phyloP scores from a whole-genome alignment of 2,329 filamentous ascomycete genomes.

The Coniochaeta sp. region DNA sequence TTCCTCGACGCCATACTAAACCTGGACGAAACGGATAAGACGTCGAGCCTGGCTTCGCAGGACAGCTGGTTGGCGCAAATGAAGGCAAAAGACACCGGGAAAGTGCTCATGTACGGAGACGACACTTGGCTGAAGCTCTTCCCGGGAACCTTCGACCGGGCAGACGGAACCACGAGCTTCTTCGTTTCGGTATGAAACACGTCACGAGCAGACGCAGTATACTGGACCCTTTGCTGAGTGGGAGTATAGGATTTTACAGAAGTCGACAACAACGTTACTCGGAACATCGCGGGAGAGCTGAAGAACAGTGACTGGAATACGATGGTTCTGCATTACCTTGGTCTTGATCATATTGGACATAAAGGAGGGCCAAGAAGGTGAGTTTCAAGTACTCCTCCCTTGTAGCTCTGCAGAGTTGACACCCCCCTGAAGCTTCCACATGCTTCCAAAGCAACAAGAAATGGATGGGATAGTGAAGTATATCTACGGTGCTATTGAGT shows the following conservation, averaged over 20 bases:
- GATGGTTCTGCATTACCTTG: constrained; percentile 92
- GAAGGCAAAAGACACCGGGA: constrained; percentile 62
- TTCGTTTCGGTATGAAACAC: constrained; percentile 74
- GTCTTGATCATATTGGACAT: constrained; percentile 94
- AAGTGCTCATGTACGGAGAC: constrained; percentile 90
- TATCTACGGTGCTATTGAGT: constrained; percentile 70
- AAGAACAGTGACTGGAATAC: constrained; percentile 77
- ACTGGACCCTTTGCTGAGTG: constrained; percentile 8
- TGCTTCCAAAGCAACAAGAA: constrained; percentile 86
- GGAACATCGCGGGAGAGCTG: constrained; percentile 75
- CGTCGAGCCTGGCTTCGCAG: constrained; percentile 77
- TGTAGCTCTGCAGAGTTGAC: background rate
- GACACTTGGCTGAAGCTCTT: constrained; percentile 99
- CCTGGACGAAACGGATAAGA: constrained; percentile 88
- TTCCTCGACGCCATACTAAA: constrained; percentile 97
- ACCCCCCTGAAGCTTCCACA: constrained; percentile 60
- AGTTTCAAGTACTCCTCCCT: background rate
- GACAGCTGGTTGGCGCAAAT: constrained; percentile 97
- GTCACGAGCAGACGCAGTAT: background rate
- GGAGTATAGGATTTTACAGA: constrained; percentile 84
- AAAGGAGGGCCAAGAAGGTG: constrained; percentile 83
- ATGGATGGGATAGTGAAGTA: constrained; percentile 79
- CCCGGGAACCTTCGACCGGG: constrained; percentile 75
- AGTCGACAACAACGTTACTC: constrained; percentile 94
- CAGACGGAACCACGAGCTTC: constrained; percentile 93